These are phyloP conservation scores for Tricholoma furcatifolium DNA, from an alignment of 768 basidiomycete genomes.

Conservation along the genomic window DNA sequence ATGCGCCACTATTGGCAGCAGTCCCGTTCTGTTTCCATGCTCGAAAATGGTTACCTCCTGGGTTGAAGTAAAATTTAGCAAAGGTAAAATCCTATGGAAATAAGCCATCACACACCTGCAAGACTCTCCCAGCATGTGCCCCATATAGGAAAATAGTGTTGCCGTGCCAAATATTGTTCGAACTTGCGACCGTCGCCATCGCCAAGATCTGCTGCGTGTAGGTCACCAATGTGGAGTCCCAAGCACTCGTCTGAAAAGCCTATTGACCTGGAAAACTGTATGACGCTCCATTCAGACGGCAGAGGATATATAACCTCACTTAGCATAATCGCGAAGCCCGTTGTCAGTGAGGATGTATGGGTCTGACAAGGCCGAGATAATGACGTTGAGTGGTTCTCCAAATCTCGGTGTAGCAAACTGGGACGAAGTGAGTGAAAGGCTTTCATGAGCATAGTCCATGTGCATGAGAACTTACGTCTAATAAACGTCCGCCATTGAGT, in stretches of 20 bases:
- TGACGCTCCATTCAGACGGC: neutral
- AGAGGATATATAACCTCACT: conserved; percentile 36
- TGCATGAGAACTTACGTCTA: conserved; percentile 65
- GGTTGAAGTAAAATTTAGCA: conserved; percentile 3
- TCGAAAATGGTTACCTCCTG: conserved; percentile 86
- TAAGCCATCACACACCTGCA: conserved; percentile 39
- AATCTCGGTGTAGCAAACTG: conserved; percentile 64
- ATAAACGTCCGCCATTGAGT: conserved; percentile 64
- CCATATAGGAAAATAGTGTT: conserved; percentile 73
- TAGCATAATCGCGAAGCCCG: conserved; percentile 70
- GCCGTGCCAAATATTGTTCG: conserved; percentile 73
- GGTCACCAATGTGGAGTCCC: conserved; percentile 71
- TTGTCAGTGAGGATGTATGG: conserved; percentile 74
- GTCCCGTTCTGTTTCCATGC: conserved; percentile 90
- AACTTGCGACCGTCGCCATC: conserved; percentile 73
- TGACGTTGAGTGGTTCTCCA: conserved; percentile 84
- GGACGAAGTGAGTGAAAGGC: conserved; percentile 2
- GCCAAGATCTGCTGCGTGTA: conserved; percentile 80
- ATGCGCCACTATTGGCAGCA: conserved; percentile 67
- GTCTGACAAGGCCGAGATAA: conserved; percentile 77
- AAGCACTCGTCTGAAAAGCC: conserved; percentile 84
- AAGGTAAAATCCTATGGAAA: neutral
- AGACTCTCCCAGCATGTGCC: conserved; percentile 91
- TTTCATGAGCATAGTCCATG: neutral
- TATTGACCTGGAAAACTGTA: conserved; percentile 52